Percentiles rank a stretch among this genome's conserved stretches.
Evolutionary conservation across 257 asterid genomes (phyloP).

Genomic region (Echites panduratus): DNA sequence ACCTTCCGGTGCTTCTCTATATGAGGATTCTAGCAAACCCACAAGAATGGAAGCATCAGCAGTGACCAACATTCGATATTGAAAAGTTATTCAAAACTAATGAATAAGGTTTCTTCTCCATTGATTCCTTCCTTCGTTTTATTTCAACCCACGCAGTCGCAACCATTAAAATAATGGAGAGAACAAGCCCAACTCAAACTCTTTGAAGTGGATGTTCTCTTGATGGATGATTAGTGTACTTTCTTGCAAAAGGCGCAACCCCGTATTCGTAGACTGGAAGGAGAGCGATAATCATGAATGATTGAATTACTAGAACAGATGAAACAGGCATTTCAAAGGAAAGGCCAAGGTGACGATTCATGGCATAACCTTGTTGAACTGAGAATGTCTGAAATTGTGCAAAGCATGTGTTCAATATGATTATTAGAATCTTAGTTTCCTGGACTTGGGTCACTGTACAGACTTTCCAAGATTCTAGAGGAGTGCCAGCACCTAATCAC

Average conservation of each 20-base stretch:
- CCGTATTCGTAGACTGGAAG: slow-evolving; percentile 51
- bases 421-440: slow-evolving; percentile 57
- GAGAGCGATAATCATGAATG: slow-evolving; percentile 51
- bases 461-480: slow-evolving; percentile 38
- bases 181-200: slow-evolving; percentile 67
- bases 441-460: slow-evolving; percentile 67
- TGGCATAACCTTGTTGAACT: slow-evolving; percentile 49
- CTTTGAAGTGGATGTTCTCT: slow-evolving; percentile 75
- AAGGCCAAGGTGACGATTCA: slow-evolving; percentile 48
- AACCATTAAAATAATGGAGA: slow-evolving; percentile 59
- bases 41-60: slow-evolving; percentile 83
- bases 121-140: slow-evolving; percentile 40
- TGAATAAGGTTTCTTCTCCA: slow-evolving; percentile 40
- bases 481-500: background rate
- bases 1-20: slow-evolving; percentile 71
- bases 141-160: slow-evolving; percentile 55
- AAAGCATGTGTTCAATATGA: slow-evolving; percentile 65
- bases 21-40: slow-evolving; percentile 68
- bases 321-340: slow-evolving; percentile 53
- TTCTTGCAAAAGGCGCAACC: slow-evolving; percentile 54
- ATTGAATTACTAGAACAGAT: slow-evolving; percentile 61
- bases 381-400: slow-evolving; percentile 82
- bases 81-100: slow-evolving; percentile 62
- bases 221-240: slow-evolving; percentile 48
- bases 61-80: slow-evolving; percentile 59